Evolutionary conservation across 805 yeast genomes (phyloP).

Genomic region (Wickerhamiella azyma): DNA sequence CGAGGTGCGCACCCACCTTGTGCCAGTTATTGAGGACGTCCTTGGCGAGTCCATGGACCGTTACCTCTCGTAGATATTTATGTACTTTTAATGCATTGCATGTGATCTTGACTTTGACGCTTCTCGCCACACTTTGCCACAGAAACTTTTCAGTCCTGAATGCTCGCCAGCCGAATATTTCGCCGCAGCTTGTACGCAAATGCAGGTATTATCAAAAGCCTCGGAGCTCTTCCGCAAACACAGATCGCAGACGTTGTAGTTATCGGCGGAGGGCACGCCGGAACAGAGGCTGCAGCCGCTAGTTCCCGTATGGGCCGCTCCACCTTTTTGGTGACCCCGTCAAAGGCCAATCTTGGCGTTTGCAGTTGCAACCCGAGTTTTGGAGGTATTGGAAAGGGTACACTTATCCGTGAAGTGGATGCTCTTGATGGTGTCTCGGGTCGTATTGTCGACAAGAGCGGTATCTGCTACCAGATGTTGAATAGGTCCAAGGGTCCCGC

Average conservation of each 20-base stretch:
- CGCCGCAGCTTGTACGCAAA: not conserved
- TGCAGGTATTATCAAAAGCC: not conserved
- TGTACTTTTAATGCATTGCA: no score
- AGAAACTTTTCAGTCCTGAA: not conserved
- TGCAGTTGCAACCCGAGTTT: slow-evolving; percentile 95
- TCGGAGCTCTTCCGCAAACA: not conserved
- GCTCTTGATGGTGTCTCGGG: slow-evolving; percentile 91
- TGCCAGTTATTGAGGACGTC: slow-evolving; percentile 80
- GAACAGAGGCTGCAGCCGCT: slow-evolving; percentile 93
- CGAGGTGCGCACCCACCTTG: slow-evolving; percentile 82
- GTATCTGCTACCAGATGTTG: slow-evolving; percentile 77
- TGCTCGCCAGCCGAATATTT: not conserved
- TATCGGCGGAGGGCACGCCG: slow-evolving; percentile 98
- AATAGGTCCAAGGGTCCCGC: slow-evolving; percentile 88
- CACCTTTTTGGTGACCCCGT: slow-evolving; percentile 69
- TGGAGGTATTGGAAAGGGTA: slow-evolving; percentile 98
- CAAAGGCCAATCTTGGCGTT: slow-evolving; percentile 62
- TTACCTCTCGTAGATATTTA: slow-evolving; percentile 21
- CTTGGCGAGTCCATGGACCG: slow-evolving; percentile 85
- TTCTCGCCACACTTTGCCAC: not conserved
- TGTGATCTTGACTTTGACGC: not conserved
- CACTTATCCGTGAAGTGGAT: slow-evolving; percentile 80
- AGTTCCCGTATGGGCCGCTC: slow-evolving; percentile 69
- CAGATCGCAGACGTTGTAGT: slow-evolving; percentile 53
- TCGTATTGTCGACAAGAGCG: slow-evolving; percentile 78